Conservation (phyloP, 108 stramenopile species). For the Skeletonema potamos region DNA sequence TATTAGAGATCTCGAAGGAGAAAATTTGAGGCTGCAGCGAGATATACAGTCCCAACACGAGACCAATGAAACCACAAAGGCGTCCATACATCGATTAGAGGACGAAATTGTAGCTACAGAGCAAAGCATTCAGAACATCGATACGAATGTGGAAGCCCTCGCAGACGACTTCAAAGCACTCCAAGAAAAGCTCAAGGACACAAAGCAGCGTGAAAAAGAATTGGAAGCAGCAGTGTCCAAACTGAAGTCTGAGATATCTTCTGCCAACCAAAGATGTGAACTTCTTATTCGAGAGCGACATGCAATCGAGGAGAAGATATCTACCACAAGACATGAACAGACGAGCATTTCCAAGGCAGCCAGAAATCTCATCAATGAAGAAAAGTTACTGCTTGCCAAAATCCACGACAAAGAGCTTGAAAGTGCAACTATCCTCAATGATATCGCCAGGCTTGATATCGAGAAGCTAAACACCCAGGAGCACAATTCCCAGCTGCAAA, state of each 20-base stretch:
- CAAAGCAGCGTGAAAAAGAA: slow-evolving; percentile 62
- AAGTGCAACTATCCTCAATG: slow-evolving; percentile 59
- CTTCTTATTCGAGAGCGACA: slow-evolving; percentile 74
- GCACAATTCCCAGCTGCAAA: slow-evolving; percentile 66
- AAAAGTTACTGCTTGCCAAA: slow-evolving; percentile 38
- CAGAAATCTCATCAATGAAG: slow-evolving; percentile 55
- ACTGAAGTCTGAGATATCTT: slow-evolving; percentile 27
- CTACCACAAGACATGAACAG: slow-evolving; percentile 43
- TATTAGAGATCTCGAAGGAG: slow-evolving; percentile 48
- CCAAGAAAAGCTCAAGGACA: slow-evolving; percentile 56
- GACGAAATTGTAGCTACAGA: slow-evolving; percentile 58
- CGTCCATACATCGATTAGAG: slow-evolving; percentile 53
- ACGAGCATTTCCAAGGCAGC: slow-evolving; percentile 71
- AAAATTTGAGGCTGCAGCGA: slow-evolving; percentile 50
- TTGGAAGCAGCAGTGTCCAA: slow-evolving; percentile 23
- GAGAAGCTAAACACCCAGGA: slow-evolving; percentile 73
- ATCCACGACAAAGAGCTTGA: slow-evolving; percentile 70
- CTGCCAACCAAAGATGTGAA: slow-evolving; percentile 50
- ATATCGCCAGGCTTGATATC: slow-evolving; percentile 68
- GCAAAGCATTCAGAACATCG: slow-evolving; percentile 47
- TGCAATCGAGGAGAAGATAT: slow-evolving; percentile 35
- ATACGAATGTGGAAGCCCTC: slow-evolving; percentile 38
- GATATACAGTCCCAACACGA: slow-evolving; percentile 45
- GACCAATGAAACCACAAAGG: slow-evolving; percentile 52
- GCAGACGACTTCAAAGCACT: slow-evolving; percentile 53